Base-by-base conservation (phyloP, 208 protist genomes). In the Trypanosoma theileri region DNA sequence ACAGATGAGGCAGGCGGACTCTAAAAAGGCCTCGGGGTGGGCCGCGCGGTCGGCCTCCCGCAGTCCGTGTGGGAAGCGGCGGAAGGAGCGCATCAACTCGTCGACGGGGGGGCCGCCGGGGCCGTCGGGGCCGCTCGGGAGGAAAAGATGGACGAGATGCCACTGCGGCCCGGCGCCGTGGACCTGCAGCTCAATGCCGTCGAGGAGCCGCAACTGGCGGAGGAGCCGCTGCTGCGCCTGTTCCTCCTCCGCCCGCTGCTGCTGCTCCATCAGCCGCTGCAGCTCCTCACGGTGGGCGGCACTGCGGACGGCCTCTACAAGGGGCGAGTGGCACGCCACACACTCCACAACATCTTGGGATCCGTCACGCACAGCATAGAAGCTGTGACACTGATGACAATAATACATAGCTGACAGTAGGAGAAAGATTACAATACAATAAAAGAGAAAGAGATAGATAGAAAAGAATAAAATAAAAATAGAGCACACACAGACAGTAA, bases 21-120 rank as follows among this genome's bases (percentile, higher is more conserved):
- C 54, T 11, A 19, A 22, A 35, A 71, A 66, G 19, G 68, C 72
- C 22, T 78, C 71, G 4, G 72, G 61, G 64, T 72, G 70, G 57
- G 68, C 71, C 11, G 16, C 24, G 26, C 77, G 69, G 22, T 66
- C 71, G n/a, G 55, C 66, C 45, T 75, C 66, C 13, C 35, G 58
- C 50, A 71, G 11, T 22, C 66, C 66, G 50, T 65, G 17, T 21
- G 66, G 66, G 16, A 71, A 58, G 1, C 57, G 63, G 9, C 46
- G 35, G 22, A 71, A 59, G 4, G 55, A 71, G 28, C n/a, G 22
- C 57, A 71, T 71, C 40, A 71, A 12, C 13, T 71, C 66, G 17
- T 71, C 66, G 8, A 71, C 35, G 8, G 66, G 41, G 10, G 48
- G 31, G n/a, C 53, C 10, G 1, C 24, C 1, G 13, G 45, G 66